phyloP scores from a whole-genome alignment of 257 asterid genomes.

The Henckelia pumila region DNA sequence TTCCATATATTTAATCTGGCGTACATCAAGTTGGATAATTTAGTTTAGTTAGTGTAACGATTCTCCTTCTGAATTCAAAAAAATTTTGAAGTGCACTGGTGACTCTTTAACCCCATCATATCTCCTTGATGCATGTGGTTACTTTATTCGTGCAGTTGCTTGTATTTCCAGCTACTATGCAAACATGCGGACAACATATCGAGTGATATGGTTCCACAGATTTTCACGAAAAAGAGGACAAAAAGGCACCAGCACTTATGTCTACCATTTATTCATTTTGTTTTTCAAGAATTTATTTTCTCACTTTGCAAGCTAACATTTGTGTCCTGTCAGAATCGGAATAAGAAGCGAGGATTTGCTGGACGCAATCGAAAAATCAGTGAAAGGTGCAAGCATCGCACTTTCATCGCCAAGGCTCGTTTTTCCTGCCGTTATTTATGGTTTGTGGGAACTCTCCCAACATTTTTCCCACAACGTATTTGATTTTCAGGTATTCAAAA shows the following conservation, averaged over 20 bases:
- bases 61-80: neutral
- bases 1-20: neutral
- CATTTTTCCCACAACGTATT: constrained; percentile 55
- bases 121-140: constrained; percentile 3
- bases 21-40: neutral
- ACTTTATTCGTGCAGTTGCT: constrained; percentile 56
- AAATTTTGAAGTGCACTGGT: neutral
- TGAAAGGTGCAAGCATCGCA: constrained; percentile 74
- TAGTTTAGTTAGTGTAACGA: neutral
- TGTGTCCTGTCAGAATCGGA: constrained; percentile 64
- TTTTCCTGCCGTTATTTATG: constrained; percentile 84
- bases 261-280: constrained; percentile 14
- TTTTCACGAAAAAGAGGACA: constrained; percentile 65
- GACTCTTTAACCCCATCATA: neutral
- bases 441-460: constrained; percentile 85
- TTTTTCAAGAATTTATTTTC: constrained; percentile 4
- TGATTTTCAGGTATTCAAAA: constrained; percentile 67
- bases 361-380: constrained; percentile 58
- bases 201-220: constrained; percentile 60
- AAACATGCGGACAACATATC: constrained; percentile 78
- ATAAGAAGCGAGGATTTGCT: constrained; percentile 79
- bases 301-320: constrained; percentile 19
- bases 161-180: constrained; percentile 85
- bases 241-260: constrained; percentile 50
- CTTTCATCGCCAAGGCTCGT: constrained; percentile 97